These are phyloP conservation scores for Basidioascus undulatus DNA, from an alignment of 768 basidiomycete genomes.

Conservation along the genomic window DNA sequence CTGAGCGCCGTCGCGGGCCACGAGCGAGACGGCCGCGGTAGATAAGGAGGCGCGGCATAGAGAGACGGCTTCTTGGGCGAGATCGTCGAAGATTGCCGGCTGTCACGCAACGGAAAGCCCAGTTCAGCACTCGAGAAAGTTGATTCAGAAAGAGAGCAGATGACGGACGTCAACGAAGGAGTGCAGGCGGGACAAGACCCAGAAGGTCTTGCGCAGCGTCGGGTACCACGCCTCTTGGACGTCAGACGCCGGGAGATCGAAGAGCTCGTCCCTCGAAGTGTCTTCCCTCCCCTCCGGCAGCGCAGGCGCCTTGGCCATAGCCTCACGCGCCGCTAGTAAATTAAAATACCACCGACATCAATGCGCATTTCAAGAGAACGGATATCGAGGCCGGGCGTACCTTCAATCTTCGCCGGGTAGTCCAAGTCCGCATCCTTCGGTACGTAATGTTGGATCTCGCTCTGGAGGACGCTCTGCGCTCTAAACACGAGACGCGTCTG, in stretches of 20 bases:
- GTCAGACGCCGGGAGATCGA: constrained; percentile 43
- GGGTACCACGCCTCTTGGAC: constrained; percentile 80
- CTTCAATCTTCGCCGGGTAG: constrained; percentile 59
- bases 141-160: not conserved
- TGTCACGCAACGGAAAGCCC: constrained; percentile 16
- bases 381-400: constrained; percentile 22
- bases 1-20: constrained; percentile 20
- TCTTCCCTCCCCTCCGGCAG: too few relatives aligned
- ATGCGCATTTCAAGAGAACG: too few relatives aligned
- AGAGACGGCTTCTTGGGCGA: constrained; percentile 74
- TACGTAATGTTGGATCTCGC: constrained; percentile 61
- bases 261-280: too few relatives aligned
- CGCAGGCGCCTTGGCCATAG: too few relatives aligned
- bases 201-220: constrained; percentile 61
- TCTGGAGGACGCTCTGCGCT: constrained; percentile 72
- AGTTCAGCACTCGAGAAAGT: not conserved
- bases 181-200: constrained; percentile 72
- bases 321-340: too few relatives aligned
- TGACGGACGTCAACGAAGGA: constrained; percentile 65
- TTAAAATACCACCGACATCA: too few relatives aligned
- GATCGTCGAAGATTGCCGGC: constrained; percentile 91
- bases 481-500: constrained; percentile 91
- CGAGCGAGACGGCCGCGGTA: constrained; percentile 41
- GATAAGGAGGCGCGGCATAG: constrained; percentile 62
- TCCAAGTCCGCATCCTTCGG: constrained; percentile 56